These are phyloP conservation scores for Corylus heterophylla DNA, from an alignment of 306 rosid genomes.

Conservation along the genomic window DNA sequence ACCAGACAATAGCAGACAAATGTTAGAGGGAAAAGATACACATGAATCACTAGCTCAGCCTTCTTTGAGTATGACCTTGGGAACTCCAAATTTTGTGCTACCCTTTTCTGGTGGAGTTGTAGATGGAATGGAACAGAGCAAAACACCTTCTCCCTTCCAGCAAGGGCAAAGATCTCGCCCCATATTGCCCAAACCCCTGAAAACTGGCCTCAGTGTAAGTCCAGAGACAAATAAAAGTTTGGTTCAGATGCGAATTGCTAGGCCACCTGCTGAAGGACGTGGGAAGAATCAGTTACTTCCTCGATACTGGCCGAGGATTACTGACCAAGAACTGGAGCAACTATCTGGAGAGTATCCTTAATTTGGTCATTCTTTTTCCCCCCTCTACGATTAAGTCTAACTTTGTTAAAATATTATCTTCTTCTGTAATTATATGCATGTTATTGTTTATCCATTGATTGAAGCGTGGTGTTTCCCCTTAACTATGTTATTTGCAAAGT, in stretches of 20 bases:
- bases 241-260: conserved; percentile 64
- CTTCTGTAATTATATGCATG: not conserved
- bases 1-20: conserved; percentile 51
- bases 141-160: conserved; percentile 56
- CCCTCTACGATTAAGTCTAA: conserved; percentile 9
- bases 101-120: conserved; percentile 51
- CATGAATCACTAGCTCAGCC: conserved; percentile 53
- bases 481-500: conserved; percentile 46
- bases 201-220: conserved; percentile 41
- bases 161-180: conserved; percentile 70
- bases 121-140: conserved; percentile 65
- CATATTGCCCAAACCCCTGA: conserved; percentile 68
- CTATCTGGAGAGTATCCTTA: conserved; percentile 95
- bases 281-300: conserved; percentile 96
- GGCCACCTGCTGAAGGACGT: conserved; percentile 93
- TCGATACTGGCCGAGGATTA: conserved; percentile 97
- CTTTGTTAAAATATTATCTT: not conserved
- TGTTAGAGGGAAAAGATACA: conserved; percentile 54
- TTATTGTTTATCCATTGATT: conserved; percentile 4
- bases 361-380: conserved; percentile 7
- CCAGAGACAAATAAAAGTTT: conserved; percentile 52
- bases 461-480: conserved; percentile 48
- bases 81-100: conserved; percentile 52
- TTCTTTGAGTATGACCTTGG: conserved; percentile 75
- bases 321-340: conserved; percentile 91